phyloP scores from a whole-genome alignment of 192 early-diverging fungal species.

The Rhizophagus sp. region DNA sequence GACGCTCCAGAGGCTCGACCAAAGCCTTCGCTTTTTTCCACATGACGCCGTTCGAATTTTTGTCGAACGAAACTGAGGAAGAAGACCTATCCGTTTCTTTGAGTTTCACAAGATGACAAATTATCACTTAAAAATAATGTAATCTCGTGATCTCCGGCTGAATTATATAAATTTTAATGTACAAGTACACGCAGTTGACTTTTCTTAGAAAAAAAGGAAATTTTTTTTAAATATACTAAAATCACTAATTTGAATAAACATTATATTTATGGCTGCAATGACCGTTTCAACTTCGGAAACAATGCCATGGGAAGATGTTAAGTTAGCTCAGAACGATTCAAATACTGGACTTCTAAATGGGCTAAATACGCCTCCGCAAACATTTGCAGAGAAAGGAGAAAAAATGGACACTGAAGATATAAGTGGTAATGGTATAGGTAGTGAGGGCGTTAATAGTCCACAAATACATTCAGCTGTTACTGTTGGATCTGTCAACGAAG shows the following conservation, averaged over 20 bases:
- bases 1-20: constrained; percentile 5
- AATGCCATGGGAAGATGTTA: background rate
- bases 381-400: background rate
- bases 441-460: background rate
- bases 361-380: background rate
- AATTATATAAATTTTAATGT: too few relatives aligned
- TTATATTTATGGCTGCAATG: background rate
- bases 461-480: background rate
- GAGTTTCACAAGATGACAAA: too few relatives aligned
- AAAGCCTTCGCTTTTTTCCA: constrained; percentile 4
- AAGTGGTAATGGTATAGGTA: background rate
- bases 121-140: too few relatives aligned
- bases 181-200: too few relatives aligned
- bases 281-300: background rate
- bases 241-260: too few relatives aligned
- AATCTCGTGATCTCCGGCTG: too few relatives aligned
- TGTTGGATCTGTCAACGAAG: background rate
- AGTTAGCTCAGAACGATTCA: background rate
- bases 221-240: too few relatives aligned
- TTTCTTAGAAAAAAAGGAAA: too few relatives aligned
- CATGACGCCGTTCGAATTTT: background rate
- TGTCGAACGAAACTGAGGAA: background rate
- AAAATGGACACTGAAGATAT: background rate
- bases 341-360: background rate
- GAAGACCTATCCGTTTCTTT: too few relatives aligned